Conservation (phyloP, 805 yeast genomes). For the Starmerella vaccinii region DNA sequence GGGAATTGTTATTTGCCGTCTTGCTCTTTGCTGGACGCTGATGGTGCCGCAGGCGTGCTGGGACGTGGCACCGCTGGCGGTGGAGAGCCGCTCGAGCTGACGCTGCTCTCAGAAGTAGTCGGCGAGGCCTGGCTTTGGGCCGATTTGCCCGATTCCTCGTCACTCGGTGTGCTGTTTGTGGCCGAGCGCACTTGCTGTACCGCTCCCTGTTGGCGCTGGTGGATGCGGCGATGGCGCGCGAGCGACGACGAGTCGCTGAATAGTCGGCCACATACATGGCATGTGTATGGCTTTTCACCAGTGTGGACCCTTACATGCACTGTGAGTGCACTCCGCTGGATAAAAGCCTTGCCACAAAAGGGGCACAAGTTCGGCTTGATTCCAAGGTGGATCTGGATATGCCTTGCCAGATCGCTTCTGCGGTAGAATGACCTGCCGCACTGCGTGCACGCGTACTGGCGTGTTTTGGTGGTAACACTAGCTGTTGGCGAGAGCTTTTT, state of each 20-base stretch:
- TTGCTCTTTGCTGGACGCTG: too few relatives aligned
- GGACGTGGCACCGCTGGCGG: too few relatives aligned
- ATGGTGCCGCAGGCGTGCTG: too few relatives aligned
- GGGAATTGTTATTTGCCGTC: too few relatives aligned
- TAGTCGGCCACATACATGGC: conserved; percentile 35
- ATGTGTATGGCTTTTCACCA: conserved; percentile 62
- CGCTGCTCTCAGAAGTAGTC: too few relatives aligned
- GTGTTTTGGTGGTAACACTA: conserved; percentile 9
- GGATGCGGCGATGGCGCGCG: conserved; percentile 76
- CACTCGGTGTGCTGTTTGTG: neutral
- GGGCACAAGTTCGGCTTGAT: conserved; percentile 34
- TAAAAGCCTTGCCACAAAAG: conserved; percentile 67
- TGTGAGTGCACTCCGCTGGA: conserved; percentile 70
- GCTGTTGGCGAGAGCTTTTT: neutral
- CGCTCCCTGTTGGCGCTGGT: conserved; percentile 55
- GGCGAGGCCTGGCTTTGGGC: too few relatives aligned
- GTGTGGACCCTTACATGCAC: conserved; percentile 75
- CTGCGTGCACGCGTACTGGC: conserved; percentile 28
- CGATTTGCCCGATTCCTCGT: too few relatives aligned
- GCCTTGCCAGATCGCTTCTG: conserved; percentile 72
- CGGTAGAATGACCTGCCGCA: conserved; percentile 67
- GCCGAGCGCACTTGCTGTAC: neutral
- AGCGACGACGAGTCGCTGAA: conserved; percentile 37
- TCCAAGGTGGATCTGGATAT: conserved; percentile 52
- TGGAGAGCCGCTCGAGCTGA: too few relatives aligned